These are phyloP conservation scores for Panaeolus cyanescens DNA, from an alignment of 768 basidiomycete species.

Conservation along the genomic window DNA sequence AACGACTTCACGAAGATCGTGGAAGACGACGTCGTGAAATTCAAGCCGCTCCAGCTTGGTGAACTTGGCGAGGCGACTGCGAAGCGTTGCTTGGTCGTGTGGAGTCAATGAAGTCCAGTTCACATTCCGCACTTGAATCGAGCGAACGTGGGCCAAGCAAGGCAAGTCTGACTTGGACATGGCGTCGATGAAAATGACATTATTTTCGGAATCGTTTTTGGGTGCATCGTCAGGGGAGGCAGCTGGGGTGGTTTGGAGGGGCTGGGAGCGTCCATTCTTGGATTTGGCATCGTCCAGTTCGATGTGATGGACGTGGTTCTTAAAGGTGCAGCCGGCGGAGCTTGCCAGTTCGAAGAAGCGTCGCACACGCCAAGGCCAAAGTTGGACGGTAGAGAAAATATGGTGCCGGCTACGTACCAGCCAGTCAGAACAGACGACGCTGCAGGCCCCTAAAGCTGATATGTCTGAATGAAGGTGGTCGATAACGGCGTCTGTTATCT, in stretches of 20 bases:
- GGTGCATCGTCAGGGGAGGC: neutral
- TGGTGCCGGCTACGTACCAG: conserved; percentile 30
- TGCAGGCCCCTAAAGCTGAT: conserved; percentile 24
- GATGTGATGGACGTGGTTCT: conserved; percentile 24
- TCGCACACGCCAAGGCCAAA: conserved; percentile 28
- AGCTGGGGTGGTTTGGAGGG: neutral
- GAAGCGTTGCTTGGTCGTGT: conserved; percentile 16
- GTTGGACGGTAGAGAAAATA: conserved; percentile 29
- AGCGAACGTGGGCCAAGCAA: conserved; percentile 18
- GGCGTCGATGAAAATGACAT: conserved; percentile 15
- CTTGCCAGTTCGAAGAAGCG: conserved; percentile 24
- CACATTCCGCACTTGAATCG: conserved; percentile 25
- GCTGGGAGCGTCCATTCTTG: neutral
- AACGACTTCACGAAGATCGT: conserved; percentile 30
- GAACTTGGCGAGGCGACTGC: conserved; percentile 19
- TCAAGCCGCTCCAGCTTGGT: conserved; percentile 21
- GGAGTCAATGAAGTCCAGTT: conserved; percentile 29
- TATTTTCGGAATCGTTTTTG: neutral
- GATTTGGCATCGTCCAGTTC: conserved; percentile 23
- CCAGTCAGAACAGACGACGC: conserved; percentile 34
- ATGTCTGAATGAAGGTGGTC: conserved; percentile 30
- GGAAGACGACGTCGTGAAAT: conserved; percentile 28
- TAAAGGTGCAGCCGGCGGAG: conserved; percentile 24
- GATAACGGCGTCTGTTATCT: conserved; percentile 36
- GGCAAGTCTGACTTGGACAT: conserved; percentile 18